These are phyloP conservation scores for Wolfiporia cocos DNA, from an alignment of 1,284 basidiomycete species.

Conservation along the genomic window DNA sequence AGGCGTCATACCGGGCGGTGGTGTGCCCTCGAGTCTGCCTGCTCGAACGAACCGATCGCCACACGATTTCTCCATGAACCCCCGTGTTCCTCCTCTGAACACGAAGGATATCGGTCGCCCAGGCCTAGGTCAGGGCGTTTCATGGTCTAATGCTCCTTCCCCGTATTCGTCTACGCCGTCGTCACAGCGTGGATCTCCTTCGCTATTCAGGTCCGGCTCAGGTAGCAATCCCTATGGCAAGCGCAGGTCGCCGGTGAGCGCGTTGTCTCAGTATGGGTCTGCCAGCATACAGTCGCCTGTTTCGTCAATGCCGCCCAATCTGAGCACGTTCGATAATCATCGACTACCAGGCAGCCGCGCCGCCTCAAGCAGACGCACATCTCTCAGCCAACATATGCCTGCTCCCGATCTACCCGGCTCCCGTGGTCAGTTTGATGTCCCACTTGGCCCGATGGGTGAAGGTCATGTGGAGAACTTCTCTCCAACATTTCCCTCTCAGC, in stretches of 20 bases:
- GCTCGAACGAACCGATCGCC: slow-evolving; percentile 20
- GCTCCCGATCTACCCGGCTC: slow-evolving; percentile 11
- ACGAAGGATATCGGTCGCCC: slow-evolving; percentile 20
- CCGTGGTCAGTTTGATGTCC: slow-evolving; percentile 12
- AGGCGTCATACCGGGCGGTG: slow-evolving; percentile 30
- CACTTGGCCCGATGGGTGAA: slow-evolving; percentile 12
- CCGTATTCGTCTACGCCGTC: slow-evolving; percentile 21
- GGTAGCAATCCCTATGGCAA: slow-evolving; percentile 19
- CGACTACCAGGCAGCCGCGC: slow-evolving; percentile 10
- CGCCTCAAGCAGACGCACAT: slow-evolving; percentile 15
- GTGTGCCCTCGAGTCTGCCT: slow-evolving; percentile 23
- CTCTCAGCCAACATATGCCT: slow-evolving; percentile 17
- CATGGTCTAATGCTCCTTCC: slow-evolving; percentile 23
- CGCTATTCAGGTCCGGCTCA: slow-evolving; percentile 20
- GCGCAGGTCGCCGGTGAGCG: slow-evolving; percentile 23
- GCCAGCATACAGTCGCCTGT: slow-evolving; percentile 20
- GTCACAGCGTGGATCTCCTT: slow-evolving; percentile 22
- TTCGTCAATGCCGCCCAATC: slow-evolving; percentile 15
- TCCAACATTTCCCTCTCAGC: slow-evolving; percentile 11
- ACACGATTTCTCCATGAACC: slow-evolving; percentile 23
- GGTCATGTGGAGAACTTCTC: slow-evolving; percentile 14
- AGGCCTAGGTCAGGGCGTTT: slow-evolving; percentile 9
- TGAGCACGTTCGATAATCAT: slow-evolving; percentile 14
- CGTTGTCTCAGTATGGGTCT: slow-evolving; percentile 19
- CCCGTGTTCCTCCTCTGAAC: slow-evolving; percentile 18